Evolutionary conservation across 192 early-diverging fungal species (phyloP).

Genomic region (Coemansia sp.): DNA sequence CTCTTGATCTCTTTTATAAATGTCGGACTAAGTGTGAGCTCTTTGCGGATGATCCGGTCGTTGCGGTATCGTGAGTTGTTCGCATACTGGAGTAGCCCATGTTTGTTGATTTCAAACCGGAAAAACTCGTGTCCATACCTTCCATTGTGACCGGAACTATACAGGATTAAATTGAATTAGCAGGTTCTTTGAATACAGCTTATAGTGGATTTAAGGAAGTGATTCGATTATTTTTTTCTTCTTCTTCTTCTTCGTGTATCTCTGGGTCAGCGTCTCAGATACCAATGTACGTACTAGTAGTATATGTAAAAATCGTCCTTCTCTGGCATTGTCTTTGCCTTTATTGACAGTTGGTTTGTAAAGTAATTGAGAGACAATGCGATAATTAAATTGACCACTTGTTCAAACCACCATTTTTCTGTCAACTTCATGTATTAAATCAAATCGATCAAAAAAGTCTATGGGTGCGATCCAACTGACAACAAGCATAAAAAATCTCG

Average conservation of each 20-base stretch:
- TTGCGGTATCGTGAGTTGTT: slow-evolving; percentile 99
- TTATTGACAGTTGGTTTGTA: too few species aligned
- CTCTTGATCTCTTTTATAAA: slow-evolving; percentile 86
- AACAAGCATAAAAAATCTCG: too few species aligned
- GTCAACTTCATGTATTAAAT: background rate
- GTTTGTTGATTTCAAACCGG: slow-evolving; percentile 89
- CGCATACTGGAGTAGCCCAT: slow-evolving; percentile 89
- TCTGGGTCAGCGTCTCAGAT: too few species aligned
- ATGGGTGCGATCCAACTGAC: too few species aligned
- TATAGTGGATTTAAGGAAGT: too few species aligned
- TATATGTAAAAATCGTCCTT: slow-evolving; percentile 41
- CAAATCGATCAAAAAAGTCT: background rate
- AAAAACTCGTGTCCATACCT: slow-evolving; percentile 99
- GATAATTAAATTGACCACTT: too few species aligned
- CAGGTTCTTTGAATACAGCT: too few species aligned
- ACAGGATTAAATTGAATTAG: too few species aligned
- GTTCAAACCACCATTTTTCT: too few species aligned
- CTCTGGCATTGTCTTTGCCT: slow-evolving; percentile 12
- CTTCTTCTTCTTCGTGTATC: too few species aligned
- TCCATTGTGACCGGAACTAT: slow-evolving; percentile 85
- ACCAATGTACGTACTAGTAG: slow-evolving; percentile 26
- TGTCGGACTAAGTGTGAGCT: slow-evolving; percentile 75
- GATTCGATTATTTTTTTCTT: too few species aligned
- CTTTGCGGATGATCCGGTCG: slow-evolving; percentile 93
- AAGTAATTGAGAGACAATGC: too few species aligned